These are phyloP conservation scores for Auriculariales sp. DNA, from an alignment of 768 basidiomycete genomes.

Conservation along the genomic window DNA sequence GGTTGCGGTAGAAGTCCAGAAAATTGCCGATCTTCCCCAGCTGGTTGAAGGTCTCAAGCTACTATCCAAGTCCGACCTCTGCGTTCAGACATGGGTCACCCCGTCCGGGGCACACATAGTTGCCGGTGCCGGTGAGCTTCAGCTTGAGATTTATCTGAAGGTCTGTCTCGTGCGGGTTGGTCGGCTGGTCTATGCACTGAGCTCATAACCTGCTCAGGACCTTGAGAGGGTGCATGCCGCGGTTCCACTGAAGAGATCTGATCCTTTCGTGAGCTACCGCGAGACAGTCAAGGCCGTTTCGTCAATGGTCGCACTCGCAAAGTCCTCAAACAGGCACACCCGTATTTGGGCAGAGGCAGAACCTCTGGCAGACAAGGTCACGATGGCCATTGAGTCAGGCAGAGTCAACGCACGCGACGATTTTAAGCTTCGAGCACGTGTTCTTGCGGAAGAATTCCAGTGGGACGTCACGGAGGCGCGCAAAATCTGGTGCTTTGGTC, in stretches of 20 bases:
- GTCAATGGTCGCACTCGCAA: slow-evolving; percentile 35
- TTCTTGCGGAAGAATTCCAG: slow-evolving; percentile 37
- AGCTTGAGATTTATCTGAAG: slow-evolving; percentile 39
- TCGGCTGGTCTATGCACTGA: not conserved
- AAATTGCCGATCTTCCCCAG: slow-evolving; percentile 37
- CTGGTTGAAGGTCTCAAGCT: slow-evolving; percentile 42
- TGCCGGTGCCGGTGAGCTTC: slow-evolving; percentile 39
- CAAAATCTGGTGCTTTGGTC: slow-evolving; percentile 40
- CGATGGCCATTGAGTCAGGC: slow-evolving; percentile 31
- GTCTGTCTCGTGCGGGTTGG: slow-evolving; percentile 1
- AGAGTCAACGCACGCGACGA: slow-evolving; percentile 34
- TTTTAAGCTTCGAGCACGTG: slow-evolving; percentile 33
- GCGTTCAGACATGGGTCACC: slow-evolving; percentile 32
- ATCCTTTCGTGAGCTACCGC: slow-evolving; percentile 34
- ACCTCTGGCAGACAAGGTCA: slow-evolving; percentile 33
- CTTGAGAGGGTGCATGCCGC: slow-evolving; percentile 40
- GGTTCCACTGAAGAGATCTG: slow-evolving; percentile 35
- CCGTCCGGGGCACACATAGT: slow-evolving; percentile 33
- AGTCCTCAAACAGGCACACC: slow-evolving; percentile 46
- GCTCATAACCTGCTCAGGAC: slow-evolving; percentile 15
- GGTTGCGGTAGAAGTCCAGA: slow-evolving; percentile 40
- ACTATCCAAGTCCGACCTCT: slow-evolving; percentile 39
- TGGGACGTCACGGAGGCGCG: slow-evolving; percentile 39
- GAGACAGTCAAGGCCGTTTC: slow-evolving; percentile 37
- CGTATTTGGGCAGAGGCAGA: slow-evolving; percentile 30